Evolutionary conservation across 2,329 filamentous ascomycete genomes (phyloP).

Genomic region (Penicillium sp.): DNA sequence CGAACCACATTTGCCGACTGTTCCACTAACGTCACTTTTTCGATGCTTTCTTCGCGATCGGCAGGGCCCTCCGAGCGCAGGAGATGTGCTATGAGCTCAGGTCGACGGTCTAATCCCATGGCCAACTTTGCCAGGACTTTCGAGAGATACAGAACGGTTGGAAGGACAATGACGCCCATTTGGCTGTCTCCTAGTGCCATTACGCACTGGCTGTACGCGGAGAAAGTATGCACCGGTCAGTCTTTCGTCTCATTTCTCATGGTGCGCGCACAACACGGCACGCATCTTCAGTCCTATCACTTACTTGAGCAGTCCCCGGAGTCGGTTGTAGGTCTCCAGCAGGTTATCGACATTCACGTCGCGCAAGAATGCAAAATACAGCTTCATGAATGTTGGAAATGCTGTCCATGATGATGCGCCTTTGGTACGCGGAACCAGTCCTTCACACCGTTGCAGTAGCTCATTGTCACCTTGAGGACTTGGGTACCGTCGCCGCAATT

Average conservation of each 20-base stretch:
- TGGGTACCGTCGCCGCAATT: conserved; percentile 61
- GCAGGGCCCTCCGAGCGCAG: conserved; percentile 39
- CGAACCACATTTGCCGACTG: conserved; percentile 85
- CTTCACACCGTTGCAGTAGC: conserved; percentile 56
- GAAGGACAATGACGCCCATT: conserved; percentile 76
- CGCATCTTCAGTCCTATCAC: conserved; percentile 29
- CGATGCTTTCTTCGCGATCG: conserved; percentile 60
- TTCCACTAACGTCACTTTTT: conserved; percentile 77
- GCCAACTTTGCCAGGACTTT: conserved; percentile 77
- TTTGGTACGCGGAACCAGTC: conserved; percentile 61
- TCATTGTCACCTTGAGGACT: conserved; percentile 55
- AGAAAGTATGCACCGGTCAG: background rate
- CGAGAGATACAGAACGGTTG: conserved; percentile 78
- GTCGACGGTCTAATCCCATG: conserved; percentile 76
- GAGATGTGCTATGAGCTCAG: conserved; percentile 71
- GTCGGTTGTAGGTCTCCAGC: conserved; percentile 69
- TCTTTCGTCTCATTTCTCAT: background rate
- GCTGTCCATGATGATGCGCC: conserved; percentile 70
- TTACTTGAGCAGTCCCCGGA: conserved; percentile 73
- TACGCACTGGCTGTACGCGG: conserved; percentile 65
- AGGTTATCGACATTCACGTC: conserved; percentile 76
- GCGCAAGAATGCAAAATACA: conserved; percentile 77
- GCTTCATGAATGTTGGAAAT: conserved; percentile 74
- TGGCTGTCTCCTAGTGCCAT: conserved; percentile 76
- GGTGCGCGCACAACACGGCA: background rate